A percentile compares a stretch with the other conserved stretches of the same genome.
Evolutionary conservation across 306 rosid species (phyloP).

Genomic region (Trifolium pratense): DNA sequence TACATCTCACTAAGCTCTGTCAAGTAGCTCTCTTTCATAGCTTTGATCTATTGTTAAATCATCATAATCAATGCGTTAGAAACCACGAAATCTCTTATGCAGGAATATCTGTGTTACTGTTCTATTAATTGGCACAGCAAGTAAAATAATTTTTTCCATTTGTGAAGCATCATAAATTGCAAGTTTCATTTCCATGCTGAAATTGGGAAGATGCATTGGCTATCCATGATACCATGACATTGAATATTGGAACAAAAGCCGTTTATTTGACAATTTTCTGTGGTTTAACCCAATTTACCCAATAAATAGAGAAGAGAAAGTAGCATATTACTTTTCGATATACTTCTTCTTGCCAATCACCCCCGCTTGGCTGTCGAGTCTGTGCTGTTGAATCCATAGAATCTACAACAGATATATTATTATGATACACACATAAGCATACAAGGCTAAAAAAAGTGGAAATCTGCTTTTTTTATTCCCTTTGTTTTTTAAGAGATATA

Average conservation of each 20-base stretch:
- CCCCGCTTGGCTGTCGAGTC: conserved; percentile 74
- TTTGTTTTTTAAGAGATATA: not conserved
- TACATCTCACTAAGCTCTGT: conserved; percentile 75
- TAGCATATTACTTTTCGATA: conserved; percentile 71
- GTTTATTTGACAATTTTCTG: conserved; percentile 16
- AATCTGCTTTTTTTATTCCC: not conserved
- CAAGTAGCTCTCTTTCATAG: conserved; percentile 72
- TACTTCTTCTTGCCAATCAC: conserved; percentile 89
- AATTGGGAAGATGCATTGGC: conserved; percentile 4
- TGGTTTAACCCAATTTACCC: conserved; percentile 18
- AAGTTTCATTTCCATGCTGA: conserved; percentile 31
- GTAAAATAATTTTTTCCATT: conserved; percentile 12
- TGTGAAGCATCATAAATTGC: conserved; percentile 1
- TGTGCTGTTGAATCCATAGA: conserved; percentile 94
- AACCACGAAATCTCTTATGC: conserved; percentile 31
- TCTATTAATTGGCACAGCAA: conserved; percentile 14
- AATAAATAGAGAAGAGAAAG: conserved; percentile 26
- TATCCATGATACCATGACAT: not conserved
- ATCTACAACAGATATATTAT: conserved; percentile 56
- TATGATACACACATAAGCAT: conserved; percentile 37
- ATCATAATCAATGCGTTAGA: conserved; percentile 37
- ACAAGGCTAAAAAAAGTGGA: conserved; percentile 23
- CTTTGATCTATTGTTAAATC: conserved; percentile 63
- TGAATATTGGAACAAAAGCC: conserved; percentile 10
- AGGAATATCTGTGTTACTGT: conserved; percentile 6